phyloP scores from a whole-genome alignment of 768 basidiomycete species.

The Termitomyces titanicus region DNA sequence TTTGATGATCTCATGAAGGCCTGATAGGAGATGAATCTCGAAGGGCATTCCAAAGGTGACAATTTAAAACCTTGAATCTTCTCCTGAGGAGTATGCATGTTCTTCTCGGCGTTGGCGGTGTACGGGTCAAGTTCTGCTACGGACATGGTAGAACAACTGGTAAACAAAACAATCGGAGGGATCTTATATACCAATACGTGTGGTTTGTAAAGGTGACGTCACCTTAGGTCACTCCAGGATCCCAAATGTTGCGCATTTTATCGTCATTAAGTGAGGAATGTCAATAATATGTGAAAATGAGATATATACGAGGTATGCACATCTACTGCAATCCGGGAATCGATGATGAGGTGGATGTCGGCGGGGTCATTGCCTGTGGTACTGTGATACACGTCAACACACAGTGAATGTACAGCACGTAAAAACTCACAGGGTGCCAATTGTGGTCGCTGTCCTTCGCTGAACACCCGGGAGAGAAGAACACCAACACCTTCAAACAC shows the following conservation, averaged over 20 bases:
- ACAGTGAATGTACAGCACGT: conserved; percentile 1
- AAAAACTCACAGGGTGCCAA: conserved; percentile 66
- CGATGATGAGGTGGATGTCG: conserved; percentile 35
- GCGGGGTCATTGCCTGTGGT: conserved; percentile 55
- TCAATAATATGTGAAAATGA: conserved; percentile 28
- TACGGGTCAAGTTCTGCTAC: conserved; percentile 64
- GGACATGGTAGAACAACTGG: conserved; percentile 14
- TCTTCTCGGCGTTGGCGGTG: conserved; percentile 60
- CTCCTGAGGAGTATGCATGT: conserved; percentile 51
- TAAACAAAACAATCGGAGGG: no score
- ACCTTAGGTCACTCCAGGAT: background rate
- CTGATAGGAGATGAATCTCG: conserved; percentile 33
- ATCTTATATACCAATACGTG: no score
- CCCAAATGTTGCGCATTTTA: background rate
- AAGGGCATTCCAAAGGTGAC: background rate
- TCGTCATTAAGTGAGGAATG: conserved; percentile 10
- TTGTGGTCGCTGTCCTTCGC: conserved; percentile 76
- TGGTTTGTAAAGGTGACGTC: conserved; percentile 17
- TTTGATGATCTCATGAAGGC: conserved; percentile 62
- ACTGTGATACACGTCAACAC: conserved; percentile 28
- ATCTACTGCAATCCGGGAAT: conserved; percentile 49
- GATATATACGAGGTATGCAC: conserved; percentile 31
- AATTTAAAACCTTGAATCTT: conserved; percentile 54
- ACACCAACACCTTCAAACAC: conserved; percentile 96
- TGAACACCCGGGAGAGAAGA: conserved; percentile 83